Evolutionary conservation across 305 asterid species (phyloP).

Genomic region (Solanum chacoense): DNA sequence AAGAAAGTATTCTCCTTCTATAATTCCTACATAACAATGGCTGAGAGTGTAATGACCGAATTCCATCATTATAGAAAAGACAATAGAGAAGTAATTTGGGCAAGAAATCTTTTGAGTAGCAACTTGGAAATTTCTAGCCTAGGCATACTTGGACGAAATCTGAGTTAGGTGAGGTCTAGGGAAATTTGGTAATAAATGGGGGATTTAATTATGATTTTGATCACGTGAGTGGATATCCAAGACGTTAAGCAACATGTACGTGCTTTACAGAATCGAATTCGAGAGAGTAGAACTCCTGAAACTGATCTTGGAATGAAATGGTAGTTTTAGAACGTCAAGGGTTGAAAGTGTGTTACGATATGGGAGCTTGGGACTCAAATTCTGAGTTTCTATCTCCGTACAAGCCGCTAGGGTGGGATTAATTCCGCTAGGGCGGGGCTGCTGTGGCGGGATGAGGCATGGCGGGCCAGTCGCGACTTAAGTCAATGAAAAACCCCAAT

Average conservation of each 20-base stretch:
- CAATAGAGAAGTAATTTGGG: too few relatives aligned
- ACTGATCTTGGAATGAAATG: background rate
- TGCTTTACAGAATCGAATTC: background rate
- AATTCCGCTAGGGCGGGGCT: background rate
- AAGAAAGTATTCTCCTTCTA: too few relatives aligned
- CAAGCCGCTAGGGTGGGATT: background rate
- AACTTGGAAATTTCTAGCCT: too few relatives aligned
- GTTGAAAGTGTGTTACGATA: background rate
- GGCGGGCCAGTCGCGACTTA: background rate
- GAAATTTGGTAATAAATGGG: background rate
- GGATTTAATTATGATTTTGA: background rate
- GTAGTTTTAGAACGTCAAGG: background rate
- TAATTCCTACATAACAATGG: too few relatives aligned
- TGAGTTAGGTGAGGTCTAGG: too few relatives aligned
- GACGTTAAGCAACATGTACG: background rate
- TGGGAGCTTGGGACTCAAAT: background rate
- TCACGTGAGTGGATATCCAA: background rate
- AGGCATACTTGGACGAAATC: too few relatives aligned
- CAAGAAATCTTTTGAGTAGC: too few relatives aligned
- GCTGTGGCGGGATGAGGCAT: background rate
- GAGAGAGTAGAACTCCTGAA: background rate
- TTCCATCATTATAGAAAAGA: too few relatives aligned
- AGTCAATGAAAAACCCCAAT: background rate
- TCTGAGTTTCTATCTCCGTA: background rate
- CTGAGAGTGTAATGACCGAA: too few relatives aligned